Conservation (phyloP, 345 rosid genomes). For the Erysimum cheiranthoides region DNA sequence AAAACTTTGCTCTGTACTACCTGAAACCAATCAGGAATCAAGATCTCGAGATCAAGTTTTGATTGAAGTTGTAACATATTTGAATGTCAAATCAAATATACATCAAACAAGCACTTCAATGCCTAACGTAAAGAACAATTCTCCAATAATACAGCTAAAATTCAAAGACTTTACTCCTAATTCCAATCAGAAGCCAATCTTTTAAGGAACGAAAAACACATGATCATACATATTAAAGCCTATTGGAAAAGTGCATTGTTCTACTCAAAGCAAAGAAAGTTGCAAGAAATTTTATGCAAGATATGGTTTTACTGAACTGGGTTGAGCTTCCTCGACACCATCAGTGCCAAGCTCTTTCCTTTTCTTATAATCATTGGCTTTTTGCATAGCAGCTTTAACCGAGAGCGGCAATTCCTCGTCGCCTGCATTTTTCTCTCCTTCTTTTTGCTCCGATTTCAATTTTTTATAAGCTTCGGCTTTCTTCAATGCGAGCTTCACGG, state of each 20-base stretch:
- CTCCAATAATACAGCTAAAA: background rate
- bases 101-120: background rate
- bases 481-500: constrained; percentile 70
- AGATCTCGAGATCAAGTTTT: constrained; percentile 29
- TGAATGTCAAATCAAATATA: background rate
- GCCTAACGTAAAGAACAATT: background rate
- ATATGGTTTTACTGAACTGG: constrained; percentile 46
- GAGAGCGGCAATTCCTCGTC: constrained; percentile 45
- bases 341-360: constrained; percentile 44
- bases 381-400: constrained; percentile 55
- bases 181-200: background rate
- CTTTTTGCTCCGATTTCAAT: constrained; percentile 30
- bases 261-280: constrained; percentile 8
- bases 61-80: background rate
- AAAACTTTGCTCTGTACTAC: constrained; percentile 45
- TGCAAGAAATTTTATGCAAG: background rate
- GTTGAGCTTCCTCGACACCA: constrained; percentile 28
- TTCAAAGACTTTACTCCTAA: background rate
- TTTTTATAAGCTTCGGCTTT: constrained; percentile 67
- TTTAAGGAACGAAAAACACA: background rate
- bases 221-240: background rate
- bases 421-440: background rate
- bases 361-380: constrained; percentile 51
- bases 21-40: constrained; percentile 47
- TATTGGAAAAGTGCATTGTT: constrained; percentile 1